Base-by-base conservation (phyloP, 108 stramenopile species). In the Bacterosira constricta region DNA sequence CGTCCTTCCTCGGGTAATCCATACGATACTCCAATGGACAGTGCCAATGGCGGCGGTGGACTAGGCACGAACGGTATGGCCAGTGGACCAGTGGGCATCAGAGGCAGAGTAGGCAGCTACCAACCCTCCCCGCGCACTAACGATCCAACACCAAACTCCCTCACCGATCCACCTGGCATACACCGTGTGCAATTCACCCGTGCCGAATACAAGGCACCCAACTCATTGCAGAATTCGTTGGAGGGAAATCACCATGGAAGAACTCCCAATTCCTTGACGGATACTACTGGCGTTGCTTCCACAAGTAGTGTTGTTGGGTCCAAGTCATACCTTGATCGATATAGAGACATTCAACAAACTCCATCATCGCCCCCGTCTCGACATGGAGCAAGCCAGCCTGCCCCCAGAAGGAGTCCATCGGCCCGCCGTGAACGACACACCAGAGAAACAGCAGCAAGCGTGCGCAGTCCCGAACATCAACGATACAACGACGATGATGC, bases 11-110 rank as follows among this genome's bases (percentile, higher is more conserved):
- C 47, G 47, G 47, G 47, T n/a, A n/a, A n/a, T 0, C 47, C 47
- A 1, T 49, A 25, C 21, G 21, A 49, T 21, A 25, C 34, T 1
- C 57, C 68, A 5, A 41, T 58, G 56, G 57, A 6, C 21, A 41
- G 36, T 41, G 68, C 56, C 20, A n/a, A 7, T 11, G 57, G 56
- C 7, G 57, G 68, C 47, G 47, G 21, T 25, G 47, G 21, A 7
- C 18, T n/a, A n/a, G 47, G n/a, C n/a, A n/a, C n/a, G n/a, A n/a
- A n/a, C n/a, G n/a, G n/a, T n/a, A n/a, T n/a, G n/a, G n/a, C n/a
- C n/a, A n/a, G n/a, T n/a, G n/a, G n/a, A n/a, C 13, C 17, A 13
- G 42, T 44, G n/a, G 17, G 7, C 47, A 10, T 23, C 21, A 23
- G 46, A 23, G 25, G 46, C 4, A 25, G 47, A 21, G 26, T 21